phyloP scores from a whole-genome alignment of 2,329 filamentous ascomycete species.

The Aspergillus niger region DNA sequence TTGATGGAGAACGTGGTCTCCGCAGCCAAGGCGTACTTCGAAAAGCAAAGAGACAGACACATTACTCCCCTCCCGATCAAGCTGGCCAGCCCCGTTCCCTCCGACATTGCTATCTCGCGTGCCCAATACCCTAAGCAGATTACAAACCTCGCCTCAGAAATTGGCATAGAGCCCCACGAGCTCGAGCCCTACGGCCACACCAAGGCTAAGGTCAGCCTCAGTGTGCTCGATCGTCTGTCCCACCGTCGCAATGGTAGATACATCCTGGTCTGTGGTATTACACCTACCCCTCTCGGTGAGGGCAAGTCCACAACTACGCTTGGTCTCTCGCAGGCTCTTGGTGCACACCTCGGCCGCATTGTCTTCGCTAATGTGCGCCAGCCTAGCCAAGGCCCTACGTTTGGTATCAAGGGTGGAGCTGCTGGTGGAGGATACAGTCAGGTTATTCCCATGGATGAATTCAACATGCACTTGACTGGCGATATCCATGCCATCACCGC shows the following conservation, averaged over 20 bases:
- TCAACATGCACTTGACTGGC: constrained; percentile 95
- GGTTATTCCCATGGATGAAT: constrained; percentile 99
- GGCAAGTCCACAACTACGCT: constrained; percentile 98
- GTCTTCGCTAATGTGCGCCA: constrained; percentile 97
- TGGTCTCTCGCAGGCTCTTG: constrained; percentile 88
- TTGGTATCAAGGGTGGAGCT: constrained; percentile 97
- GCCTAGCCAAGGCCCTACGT: constrained; percentile 94
- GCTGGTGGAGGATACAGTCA: constrained; percentile 98
- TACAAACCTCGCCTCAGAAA: constrained; percentile 77
- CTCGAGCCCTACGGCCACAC: constrained; percentile 91
- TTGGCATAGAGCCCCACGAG: constrained; percentile 86
- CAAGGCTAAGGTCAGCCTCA: constrained; percentile 92
- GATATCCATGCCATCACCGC: constrained; percentile 97
- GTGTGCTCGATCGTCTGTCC: constrained; percentile 76
- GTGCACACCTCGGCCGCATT: constrained; percentile 81
- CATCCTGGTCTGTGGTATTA: constrained; percentile 91
- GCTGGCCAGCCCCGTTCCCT: constrained; percentile 79
- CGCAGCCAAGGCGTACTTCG: constrained; percentile 77
- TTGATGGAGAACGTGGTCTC: constrained; percentile 92
- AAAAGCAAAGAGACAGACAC: constrained; percentile 75
- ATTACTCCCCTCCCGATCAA: constrained; percentile 83
- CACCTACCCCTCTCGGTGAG: constrained; percentile 92
- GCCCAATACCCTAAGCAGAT: constrained; percentile 91
- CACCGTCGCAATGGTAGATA: constrained; percentile 90
- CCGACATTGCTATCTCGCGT: constrained; percentile 89